Percentiles rank a stretch among this genome's conserved stretches.
Evolutionary conservation across 345 rosid genomes (phyloP).

Genomic region (Rhizophora apiculata): DNA sequence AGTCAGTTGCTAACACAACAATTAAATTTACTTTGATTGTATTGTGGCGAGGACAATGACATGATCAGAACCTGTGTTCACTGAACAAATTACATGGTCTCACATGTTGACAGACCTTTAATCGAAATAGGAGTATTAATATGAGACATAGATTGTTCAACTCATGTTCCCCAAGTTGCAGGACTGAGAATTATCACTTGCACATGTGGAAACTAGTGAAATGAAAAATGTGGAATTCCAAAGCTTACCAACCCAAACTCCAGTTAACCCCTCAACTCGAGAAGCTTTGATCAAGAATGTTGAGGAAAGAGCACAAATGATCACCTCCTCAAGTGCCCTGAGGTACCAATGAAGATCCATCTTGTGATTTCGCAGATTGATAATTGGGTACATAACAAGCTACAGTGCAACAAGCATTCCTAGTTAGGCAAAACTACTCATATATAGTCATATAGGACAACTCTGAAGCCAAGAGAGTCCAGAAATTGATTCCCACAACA

Average conservation of each 20-base stretch:
- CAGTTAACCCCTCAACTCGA: slow-evolving; percentile 69
- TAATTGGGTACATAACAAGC: slow-evolving; percentile 86
- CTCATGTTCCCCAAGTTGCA: background rate
- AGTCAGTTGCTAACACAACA: background rate
- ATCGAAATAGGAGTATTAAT: background rate
- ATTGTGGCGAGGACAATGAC: too few relatives aligned
- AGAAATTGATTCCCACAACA: too few relatives aligned
- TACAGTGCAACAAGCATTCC: slow-evolving; percentile 31
- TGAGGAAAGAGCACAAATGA: slow-evolving; percentile 64
- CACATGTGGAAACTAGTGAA: background rate
- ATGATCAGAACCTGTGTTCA: too few relatives aligned
- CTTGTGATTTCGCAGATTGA: slow-evolving; percentile 83
- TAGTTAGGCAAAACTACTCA: slow-evolving; percentile 15
- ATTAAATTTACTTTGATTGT: background rate
- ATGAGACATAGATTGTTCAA: background rate
- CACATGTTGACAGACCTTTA: too few relatives aligned
- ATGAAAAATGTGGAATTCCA: slow-evolving; percentile 1
- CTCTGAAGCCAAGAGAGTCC: background rate
- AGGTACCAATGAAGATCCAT: slow-evolving; percentile 97
- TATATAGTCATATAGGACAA: background rate
- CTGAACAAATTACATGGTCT: too few relatives aligned
- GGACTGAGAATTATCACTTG: background rate
- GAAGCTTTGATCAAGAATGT: slow-evolving; percentile 71
- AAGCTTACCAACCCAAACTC: slow-evolving; percentile 80
- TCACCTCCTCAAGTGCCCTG: slow-evolving; percentile 82